phyloP scores from a whole-genome alignment of 176 grass and related monocot genomes.

The Neostapfia colusana region DNA sequence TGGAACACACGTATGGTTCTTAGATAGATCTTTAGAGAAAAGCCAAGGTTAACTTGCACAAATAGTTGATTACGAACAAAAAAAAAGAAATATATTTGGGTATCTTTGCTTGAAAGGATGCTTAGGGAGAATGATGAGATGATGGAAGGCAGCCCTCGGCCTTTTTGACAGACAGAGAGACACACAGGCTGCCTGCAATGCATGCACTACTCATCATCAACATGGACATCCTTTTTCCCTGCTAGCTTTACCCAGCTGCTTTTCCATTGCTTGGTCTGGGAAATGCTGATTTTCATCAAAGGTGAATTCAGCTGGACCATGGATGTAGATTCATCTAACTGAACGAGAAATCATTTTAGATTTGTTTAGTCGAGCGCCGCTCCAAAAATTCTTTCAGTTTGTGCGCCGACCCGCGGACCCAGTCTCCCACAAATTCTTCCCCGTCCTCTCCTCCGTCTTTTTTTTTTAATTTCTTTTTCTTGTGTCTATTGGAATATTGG shows the following conservation, averaged over 20 bases:
- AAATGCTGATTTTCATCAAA: background rate
- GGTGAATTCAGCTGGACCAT: no score
- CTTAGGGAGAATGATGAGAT: background rate
- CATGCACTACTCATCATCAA: no score
- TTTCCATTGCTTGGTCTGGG: background rate
- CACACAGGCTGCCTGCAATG: no score
- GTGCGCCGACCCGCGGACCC: no score
- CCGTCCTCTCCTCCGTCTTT: background rate
- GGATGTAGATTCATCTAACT: no score
- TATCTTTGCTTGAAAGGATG: background rate
- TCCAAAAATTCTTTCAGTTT: no score
- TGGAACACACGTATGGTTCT: no score
- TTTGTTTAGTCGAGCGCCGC: no score
- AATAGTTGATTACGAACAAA: background rate
- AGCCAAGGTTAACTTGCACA: background rate
- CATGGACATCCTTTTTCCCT: background rate
- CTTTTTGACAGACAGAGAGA: no score
- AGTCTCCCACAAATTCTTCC: background rate
- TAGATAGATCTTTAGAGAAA: background rate
- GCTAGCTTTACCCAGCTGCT: background rate
- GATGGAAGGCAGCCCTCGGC: background rate
- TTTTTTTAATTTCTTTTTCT: background rate
- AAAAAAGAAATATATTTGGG: background rate
- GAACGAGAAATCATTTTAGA: no score
- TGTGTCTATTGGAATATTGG: no score